These are phyloP conservation scores for Elaeis oleifera DNA, from an alignment of 202 grass and related monocot genomes.

Conservation along the genomic window DNA sequence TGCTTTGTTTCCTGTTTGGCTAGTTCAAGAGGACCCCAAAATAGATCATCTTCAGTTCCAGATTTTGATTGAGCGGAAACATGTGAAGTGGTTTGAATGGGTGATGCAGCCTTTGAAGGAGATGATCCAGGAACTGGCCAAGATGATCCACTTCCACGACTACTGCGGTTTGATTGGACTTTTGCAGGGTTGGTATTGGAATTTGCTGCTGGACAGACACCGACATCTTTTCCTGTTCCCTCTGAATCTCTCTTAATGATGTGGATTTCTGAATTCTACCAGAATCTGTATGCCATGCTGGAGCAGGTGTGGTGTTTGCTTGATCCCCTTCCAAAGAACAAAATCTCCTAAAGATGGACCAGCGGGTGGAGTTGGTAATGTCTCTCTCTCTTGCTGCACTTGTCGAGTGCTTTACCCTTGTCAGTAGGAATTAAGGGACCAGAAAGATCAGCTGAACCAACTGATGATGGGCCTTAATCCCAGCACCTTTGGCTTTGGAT, in stretches of 20 bases:
- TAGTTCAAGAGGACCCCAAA: conserved; percentile 80
- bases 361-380: conserved; percentile 41
- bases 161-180: conserved; percentile 33
- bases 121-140: conserved; percentile 66
- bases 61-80: conserved; percentile 52
- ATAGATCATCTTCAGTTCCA: conserved; percentile 84
- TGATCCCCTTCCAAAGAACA: conserved; percentile 88
- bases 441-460: conserved; percentile 42
- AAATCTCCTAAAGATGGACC: conserved; percentile 91
- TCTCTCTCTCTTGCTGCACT: conserved; percentile 52
- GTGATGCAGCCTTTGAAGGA: conserved; percentile 58
- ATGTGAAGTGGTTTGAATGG: conserved; percentile 46
- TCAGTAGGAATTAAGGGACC: conserved; percentile 32
- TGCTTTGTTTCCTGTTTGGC: conserved; percentile 72
- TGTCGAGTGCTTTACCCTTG: conserved; percentile 43
- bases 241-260: conserved; percentile 86
- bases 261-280: conserved; percentile 49
- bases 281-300: conserved; percentile 78
- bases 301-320: conserved; percentile 38
- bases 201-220: conserved; percentile 40
- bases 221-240: conserved; percentile 66
- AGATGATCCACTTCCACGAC: conserved; percentile 45
- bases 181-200: conserved; percentile 34
- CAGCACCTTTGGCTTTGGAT: conserved; percentile 56
- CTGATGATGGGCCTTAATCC: conserved; percentile 42